These are phyloP conservation scores for Phylloporus sp. DNA, from an alignment of 768 basidiomycete species.

Conservation along the genomic window DNA sequence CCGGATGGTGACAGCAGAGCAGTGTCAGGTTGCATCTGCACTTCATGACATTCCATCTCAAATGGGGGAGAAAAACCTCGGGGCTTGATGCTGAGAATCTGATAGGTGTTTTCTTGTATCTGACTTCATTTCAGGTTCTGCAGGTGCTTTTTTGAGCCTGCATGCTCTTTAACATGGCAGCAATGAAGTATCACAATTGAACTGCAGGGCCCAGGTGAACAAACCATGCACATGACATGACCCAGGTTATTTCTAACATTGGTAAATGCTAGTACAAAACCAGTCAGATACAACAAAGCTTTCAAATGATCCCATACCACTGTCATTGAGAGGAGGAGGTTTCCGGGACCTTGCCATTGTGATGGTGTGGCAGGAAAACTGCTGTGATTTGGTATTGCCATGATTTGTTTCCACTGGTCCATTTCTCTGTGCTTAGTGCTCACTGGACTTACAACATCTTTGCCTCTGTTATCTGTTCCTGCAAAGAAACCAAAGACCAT, in stretches of 20 bases:
- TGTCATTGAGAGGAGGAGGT: neutral
- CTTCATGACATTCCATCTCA: no score
- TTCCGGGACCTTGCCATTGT: constrained; percentile 1
- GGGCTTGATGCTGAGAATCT: no score
- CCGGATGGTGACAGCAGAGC: no score
- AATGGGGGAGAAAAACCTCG: no score
- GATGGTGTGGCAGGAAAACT: no score
- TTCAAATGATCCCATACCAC: neutral
- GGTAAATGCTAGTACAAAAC: neutral
- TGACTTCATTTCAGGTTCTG: neutral
- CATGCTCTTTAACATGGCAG: constrained; percentile 2
- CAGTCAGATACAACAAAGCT: neutral
- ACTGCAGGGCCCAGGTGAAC: neutral
- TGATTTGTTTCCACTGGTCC: no score
- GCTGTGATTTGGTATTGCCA: no score
- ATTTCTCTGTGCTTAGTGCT: no score
- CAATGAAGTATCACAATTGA: neutral
- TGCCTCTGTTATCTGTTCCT: no score
- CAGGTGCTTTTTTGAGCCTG: constrained; percentile 1
- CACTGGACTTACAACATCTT: no score
- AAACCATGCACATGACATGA: neutral
- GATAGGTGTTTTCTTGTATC: neutral
- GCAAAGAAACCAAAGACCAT: no score
- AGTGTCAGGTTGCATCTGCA: no score
- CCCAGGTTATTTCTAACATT: neutral